Evolutionary conservation across 1,284 basidiomycete genomes (phyloP).

Genomic region (Cryptococcus amylolentus): DNA sequence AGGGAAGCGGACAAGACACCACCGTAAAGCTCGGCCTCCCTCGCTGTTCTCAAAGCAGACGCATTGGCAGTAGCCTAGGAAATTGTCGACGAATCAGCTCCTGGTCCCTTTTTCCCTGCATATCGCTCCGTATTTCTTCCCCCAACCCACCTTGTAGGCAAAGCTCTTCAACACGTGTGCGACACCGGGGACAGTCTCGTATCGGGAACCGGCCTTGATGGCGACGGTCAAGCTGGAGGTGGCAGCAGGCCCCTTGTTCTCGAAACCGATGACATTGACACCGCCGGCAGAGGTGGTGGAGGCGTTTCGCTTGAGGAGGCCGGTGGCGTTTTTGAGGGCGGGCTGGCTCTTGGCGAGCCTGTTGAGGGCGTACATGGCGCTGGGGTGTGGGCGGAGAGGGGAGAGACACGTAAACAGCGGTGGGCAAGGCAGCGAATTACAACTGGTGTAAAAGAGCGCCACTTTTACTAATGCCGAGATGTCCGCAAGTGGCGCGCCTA

Average conservation of each 20-base stretch:
- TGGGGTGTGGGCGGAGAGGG: not conserved
- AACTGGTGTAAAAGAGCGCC: not conserved
- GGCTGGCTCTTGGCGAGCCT: slow-evolving; percentile 36
- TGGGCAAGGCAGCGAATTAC: not conserved
- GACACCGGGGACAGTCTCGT: slow-evolving; percentile 77
- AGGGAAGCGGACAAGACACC: slow-evolving; percentile 84
- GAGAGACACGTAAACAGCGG: not conserved
- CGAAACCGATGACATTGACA: slow-evolving; percentile 77
- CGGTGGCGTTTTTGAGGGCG: slow-evolving; percentile 60
- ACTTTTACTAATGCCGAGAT: too few species aligned
- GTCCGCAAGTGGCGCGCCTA: too few species aligned
- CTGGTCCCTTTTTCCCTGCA: not conserved
- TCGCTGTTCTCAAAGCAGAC: slow-evolving; percentile 83
- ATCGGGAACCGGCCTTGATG: slow-evolving; percentile 85
- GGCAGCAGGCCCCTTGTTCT: slow-evolving; percentile 62
- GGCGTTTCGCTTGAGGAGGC: slow-evolving; percentile 6
- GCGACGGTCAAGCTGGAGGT: slow-evolving; percentile 82
- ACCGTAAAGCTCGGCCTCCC: slow-evolving; percentile 91
- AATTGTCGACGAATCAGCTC: not conserved
- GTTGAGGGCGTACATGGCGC: slow-evolving; percentile 34
- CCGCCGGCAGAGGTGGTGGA: slow-evolving; percentile 65
- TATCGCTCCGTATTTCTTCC: not conserved
- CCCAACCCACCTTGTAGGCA: slow-evolving; percentile 78
- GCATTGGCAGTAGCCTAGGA: slow-evolving; percentile 69
- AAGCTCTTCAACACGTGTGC: slow-evolving; percentile 93